These are phyloP conservation scores for Coprinellus micaceus DNA, from an alignment of 768 basidiomycete genomes.

Conservation along the genomic window DNA sequence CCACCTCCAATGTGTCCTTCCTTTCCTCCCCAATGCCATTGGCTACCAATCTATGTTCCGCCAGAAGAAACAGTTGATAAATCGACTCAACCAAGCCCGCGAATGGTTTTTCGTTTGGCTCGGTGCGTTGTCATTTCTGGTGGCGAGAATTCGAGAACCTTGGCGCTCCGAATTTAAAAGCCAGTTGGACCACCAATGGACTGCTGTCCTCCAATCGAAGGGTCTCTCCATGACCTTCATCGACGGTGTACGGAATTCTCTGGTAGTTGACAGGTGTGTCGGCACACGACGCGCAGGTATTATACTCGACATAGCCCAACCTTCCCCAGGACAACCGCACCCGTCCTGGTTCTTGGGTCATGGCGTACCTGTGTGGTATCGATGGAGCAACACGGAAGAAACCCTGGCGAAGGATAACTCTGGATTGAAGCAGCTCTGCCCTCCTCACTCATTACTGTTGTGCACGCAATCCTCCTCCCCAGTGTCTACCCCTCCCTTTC, in stretches of 20 bases:
- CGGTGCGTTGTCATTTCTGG: not conserved
- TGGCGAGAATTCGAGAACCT: not conserved
- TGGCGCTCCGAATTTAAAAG: no score
- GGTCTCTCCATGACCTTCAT: not conserved
- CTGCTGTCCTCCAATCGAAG: no score
- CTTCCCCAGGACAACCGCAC: not conserved
- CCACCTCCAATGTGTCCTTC: not conserved
- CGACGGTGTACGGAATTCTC: not conserved
- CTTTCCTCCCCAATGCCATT: not conserved
- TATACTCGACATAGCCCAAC: not conserved
- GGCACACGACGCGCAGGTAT: not conserved
- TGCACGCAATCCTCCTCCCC: not conserved
- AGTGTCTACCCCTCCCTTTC: no score
- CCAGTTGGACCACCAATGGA: no score
- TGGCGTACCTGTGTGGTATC: not conserved
- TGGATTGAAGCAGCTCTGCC: not conserved
- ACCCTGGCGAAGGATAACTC: not conserved
- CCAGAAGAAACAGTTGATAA: no score
- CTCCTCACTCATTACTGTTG: not conserved
- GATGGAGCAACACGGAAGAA: not conserved
- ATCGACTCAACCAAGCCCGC: not conserved
- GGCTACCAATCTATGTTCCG: not conserved
- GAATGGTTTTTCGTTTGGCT: slow-evolving; percentile 1
- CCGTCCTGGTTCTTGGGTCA: not conserved
- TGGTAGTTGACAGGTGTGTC: not conserved